Conservation (phyloP, 129 eudicot genomes). For the Sambucus nigra region DNA sequence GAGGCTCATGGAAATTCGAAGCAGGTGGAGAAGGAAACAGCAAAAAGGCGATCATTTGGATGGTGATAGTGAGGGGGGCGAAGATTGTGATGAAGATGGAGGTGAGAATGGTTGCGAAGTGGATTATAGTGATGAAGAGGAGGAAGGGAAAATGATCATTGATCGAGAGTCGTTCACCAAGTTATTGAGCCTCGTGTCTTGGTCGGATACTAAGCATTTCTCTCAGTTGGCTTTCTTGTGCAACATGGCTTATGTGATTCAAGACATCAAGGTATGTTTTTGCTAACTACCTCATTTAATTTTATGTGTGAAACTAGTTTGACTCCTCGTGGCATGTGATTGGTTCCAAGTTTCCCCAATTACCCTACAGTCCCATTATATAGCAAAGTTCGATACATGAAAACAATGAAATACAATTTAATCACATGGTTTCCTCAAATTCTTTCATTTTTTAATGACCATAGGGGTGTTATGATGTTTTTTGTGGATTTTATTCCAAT, state of each 20-base stretch:
- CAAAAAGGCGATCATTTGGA: constrained; percentile 17
- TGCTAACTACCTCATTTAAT: not conserved
- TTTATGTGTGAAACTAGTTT: too few species aligned
- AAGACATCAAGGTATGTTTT: constrained; percentile 63
- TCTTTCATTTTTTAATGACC: too few species aligned
- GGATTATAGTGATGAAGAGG: constrained; percentile 57
- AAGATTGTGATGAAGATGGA: constrained; percentile 33
- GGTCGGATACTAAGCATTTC: constrained; percentile 61
- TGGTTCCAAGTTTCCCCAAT: too few species aligned
- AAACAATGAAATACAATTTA: too few species aligned
- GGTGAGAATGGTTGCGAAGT: constrained; percentile 48
- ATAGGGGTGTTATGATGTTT: too few species aligned
- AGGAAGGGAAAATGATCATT: constrained; percentile 11
- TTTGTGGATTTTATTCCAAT: too few species aligned
- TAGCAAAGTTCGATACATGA: too few species aligned
- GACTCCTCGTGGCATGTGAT: too few species aligned
- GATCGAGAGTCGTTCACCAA: constrained; percentile 35
- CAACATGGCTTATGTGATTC: constrained; percentile 78
- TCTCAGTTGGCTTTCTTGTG: constrained; percentile 70
- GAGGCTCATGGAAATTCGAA: constrained; percentile 44
- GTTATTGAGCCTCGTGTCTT: constrained; percentile 47
- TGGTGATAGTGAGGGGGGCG: constrained; percentile 18
- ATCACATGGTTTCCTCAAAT: too few species aligned
- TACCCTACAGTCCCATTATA: too few species aligned
- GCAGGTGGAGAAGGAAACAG: constrained; percentile 36